phyloP scores from a whole-genome alignment of 2,329 filamentous ascomycete genomes.

The Fonsecaea erecta region DNA sequence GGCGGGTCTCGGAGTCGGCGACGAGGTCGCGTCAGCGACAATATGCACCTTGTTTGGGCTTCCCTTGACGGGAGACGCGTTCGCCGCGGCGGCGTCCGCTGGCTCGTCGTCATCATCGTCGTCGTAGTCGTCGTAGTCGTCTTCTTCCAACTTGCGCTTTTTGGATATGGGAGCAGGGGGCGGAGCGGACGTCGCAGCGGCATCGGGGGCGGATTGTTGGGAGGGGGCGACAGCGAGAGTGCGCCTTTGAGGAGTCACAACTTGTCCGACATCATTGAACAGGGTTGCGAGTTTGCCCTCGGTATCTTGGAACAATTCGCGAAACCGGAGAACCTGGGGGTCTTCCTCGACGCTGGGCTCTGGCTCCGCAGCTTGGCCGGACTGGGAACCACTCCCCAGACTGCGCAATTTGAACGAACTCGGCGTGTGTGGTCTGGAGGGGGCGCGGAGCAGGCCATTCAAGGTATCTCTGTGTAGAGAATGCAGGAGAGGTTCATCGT shows the following conservation, averaged over 20 bases:
- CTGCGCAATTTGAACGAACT: constrained; percentile 47
- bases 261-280: constrained; percentile 60
- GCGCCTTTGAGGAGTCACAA: constrained; percentile 44
- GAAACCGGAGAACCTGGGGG: constrained; percentile 71
- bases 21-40: constrained; percentile 48
- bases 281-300: constrained; percentile 77
- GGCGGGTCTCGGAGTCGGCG: constrained; percentile 56
- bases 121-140: constrained; percentile 84
- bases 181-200: constrained; percentile 56
- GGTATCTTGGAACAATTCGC: constrained; percentile 74
- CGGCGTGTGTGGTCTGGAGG: constrained; percentile 52
- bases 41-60: constrained; percentile 47
- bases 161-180: constrained; percentile 60
- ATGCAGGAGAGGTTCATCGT: constrained; percentile 66
- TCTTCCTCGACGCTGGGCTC: constrained; percentile 70
- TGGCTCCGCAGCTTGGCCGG: constrained; percentile 54
- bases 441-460: constrained; percentile 51
- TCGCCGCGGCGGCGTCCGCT: constrained; percentile 57
- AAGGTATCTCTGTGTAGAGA: constrained; percentile 40
- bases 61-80: constrained; percentile 55
- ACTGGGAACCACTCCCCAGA: constrained; percentile 49
- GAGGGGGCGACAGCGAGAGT: constrained; percentile 55
- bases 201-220: constrained; percentile 47
- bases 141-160: constrained; percentile 73
- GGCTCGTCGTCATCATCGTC: constrained; percentile 73